Conservation (phyloP, 306 rosid species). For the Dryas drummondii region DNA sequence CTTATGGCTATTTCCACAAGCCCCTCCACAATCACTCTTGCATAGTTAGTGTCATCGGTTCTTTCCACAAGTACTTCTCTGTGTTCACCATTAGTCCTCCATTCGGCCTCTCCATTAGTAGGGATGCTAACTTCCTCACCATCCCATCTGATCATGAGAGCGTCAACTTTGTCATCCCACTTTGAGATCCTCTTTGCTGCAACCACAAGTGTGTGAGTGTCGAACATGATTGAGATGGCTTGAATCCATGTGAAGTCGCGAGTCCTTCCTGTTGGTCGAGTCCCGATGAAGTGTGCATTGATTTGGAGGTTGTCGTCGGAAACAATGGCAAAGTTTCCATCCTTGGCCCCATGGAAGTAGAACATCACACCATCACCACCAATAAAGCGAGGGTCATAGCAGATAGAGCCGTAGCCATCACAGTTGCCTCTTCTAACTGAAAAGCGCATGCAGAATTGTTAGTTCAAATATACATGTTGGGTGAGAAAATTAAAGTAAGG, state of each 20-base stretch:
- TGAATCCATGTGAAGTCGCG: slow-evolving; percentile 83
- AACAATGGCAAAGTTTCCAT: slow-evolving; percentile 59
- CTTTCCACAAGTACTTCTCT: slow-evolving; percentile 63
- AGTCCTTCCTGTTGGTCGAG: slow-evolving; percentile 67
- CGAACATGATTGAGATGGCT: slow-evolving; percentile 63
- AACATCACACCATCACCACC: slow-evolving; percentile 87
- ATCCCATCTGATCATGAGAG: slow-evolving; percentile 55
- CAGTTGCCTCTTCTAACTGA: slow-evolving; percentile 65
- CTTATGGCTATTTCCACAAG: slow-evolving; percentile 53
- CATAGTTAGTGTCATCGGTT: slow-evolving; percentile 54
- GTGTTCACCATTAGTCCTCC: slow-evolving; percentile 44
- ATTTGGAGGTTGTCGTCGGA: slow-evolving; percentile 62
- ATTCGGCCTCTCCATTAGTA: slow-evolving; percentile 48
- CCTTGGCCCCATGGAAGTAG: slow-evolving; percentile 75
- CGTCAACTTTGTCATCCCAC: slow-evolving; percentile 54
- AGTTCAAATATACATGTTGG: no score
- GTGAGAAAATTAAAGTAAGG: not conserved
- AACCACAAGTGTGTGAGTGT: slow-evolving; percentile 55
- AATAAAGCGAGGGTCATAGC: slow-evolving; percentile 74
- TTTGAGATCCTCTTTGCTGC: slow-evolving; percentile 58
- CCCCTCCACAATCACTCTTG: slow-evolving; percentile 51
- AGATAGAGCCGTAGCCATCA: slow-evolving; percentile 62
- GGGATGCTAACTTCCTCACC: slow-evolving; percentile 41
- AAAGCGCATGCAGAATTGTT: no score
- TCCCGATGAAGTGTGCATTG: slow-evolving; percentile 70